These are phyloP conservation scores for Talinum fruticosum DNA, from an alignment of 148 eudicot genomes.

Conservation along the genomic window DNA sequence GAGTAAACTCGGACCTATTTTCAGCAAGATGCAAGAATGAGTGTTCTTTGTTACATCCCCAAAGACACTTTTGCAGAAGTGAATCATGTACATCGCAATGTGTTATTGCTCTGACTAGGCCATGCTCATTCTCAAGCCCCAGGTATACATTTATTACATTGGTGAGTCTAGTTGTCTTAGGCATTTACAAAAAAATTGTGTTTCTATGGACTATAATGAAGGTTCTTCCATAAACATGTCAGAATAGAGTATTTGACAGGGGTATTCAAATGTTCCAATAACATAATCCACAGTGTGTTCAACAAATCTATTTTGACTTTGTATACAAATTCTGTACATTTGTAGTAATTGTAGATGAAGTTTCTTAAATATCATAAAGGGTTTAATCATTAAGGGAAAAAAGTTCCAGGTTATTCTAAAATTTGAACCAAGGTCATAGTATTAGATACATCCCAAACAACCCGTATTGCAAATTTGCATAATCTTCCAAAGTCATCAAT, in stretches of 20 bases:
- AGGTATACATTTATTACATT: too few species aligned
- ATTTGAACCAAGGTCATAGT: neutral
- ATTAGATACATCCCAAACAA: too few species aligned
- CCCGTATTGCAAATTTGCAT: neutral
- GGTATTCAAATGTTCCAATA: neutral
- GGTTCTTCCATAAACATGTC: neutral
- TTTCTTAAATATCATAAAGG: neutral
- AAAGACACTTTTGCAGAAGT: too few species aligned
- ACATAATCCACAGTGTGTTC: neutral
- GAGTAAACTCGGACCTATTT: slow-evolving; percentile 79
- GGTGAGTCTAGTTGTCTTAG: too few species aligned
- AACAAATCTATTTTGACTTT: neutral
- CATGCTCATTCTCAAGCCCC: neutral
- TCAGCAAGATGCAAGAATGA: neutral
- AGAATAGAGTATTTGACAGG: neutral
- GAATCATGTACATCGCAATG: neutral
- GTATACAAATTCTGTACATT: neutral
- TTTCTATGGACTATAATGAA: too few species aligned
- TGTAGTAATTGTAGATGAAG: neutral
- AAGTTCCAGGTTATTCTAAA: neutral
- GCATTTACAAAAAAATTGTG: too few species aligned
- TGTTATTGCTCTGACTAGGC: neutral
- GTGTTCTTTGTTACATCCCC: neutral
- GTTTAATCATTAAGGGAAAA: neutral
- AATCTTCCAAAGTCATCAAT: neutral